Percentiles rank a stretch among this genome's conserved stretches.
These are phyloP conservation scores for Ceratocystis alfenasii DNA, from an alignment of 2,329 filamentous ascomycete species.

Conservation along the genomic window DNA sequence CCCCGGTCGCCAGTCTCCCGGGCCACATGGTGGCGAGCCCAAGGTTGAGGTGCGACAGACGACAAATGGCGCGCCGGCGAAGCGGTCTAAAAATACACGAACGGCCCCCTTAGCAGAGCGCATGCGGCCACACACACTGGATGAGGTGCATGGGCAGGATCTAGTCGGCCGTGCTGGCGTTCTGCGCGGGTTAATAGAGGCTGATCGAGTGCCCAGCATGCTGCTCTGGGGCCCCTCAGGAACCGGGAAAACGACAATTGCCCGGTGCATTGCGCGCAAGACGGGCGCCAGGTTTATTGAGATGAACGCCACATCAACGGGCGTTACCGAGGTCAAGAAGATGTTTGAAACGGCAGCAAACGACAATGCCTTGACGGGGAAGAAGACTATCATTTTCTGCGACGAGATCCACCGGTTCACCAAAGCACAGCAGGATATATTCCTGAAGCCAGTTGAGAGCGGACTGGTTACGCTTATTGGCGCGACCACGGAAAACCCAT, in stretches of 20 bases:
- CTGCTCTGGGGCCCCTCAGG: slow-evolving; percentile 80
- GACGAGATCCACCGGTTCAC: slow-evolving; percentile 92
- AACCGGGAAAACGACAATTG: slow-evolving; percentile 84
- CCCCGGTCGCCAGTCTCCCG: slow-evolving; percentile 30
- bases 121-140: slow-evolving; percentile 73
- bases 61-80: slow-evolving; percentile 29
- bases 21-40: background rate
- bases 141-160: slow-evolving; percentile 84
- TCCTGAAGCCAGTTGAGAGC: slow-evolving; percentile 80
- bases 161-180: slow-evolving; percentile 78
- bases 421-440: slow-evolving; percentile 89
- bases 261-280: slow-evolving; percentile 71
- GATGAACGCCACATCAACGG: slow-evolving; percentile 84
- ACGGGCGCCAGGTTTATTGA: slow-evolving; percentile 83
- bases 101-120: slow-evolving; percentile 82
- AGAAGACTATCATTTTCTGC: slow-evolving; percentile 92
- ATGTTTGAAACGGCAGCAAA: slow-evolving; percentile 74
- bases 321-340: slow-evolving; percentile 84
- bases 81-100: slow-evolving; percentile 57
- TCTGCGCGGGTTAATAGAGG: slow-evolving; percentile 72
- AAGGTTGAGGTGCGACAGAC: background rate
- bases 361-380: slow-evolving; percentile 67
- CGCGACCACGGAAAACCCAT: slow-evolving; percentile 93
- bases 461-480: slow-evolving; percentile 86
- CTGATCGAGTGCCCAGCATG: slow-evolving; percentile 82